Percentiles rank a stretch among this genome's conserved stretches.
These are phyloP conservation scores for Colletotrichum gloeosporioides DNA, from an alignment of 2,329 filamentous ascomycete species.

Conservation along the genomic window DNA sequence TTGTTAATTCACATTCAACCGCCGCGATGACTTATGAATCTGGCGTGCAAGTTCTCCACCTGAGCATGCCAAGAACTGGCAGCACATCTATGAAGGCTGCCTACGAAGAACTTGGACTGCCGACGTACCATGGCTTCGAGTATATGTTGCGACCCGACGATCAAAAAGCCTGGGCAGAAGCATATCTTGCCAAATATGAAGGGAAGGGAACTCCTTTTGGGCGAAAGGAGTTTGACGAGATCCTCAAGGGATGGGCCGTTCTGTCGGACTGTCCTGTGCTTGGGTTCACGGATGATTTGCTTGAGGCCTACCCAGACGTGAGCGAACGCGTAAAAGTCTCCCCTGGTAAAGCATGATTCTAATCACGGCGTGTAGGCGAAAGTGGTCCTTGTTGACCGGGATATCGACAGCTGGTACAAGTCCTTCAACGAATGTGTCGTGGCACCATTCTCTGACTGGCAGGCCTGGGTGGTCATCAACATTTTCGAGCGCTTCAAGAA, in stretches of 20 bases:
- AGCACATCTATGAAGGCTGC: neutral
- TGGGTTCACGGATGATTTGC: constrained; percentile 40
- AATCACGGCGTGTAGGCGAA: constrained; percentile 28
- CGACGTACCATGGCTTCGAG: neutral
- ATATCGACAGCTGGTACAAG: constrained; percentile 31
- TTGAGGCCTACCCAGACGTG: constrained; percentile 45
- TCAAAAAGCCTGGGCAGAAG: constrained; percentile 17
- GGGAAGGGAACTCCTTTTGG: constrained; percentile 16
- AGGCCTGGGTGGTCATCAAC: neutral
- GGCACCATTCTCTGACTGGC: neutral
- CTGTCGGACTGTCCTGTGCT: constrained; percentile 44
- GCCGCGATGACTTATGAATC: neutral
- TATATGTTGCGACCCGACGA: neutral
- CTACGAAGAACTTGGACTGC: neutral
- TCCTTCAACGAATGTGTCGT: neutral
- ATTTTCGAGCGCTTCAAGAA: neutral
- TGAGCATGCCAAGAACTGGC: neutral
- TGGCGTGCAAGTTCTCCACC: neutral
- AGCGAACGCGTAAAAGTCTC: neutral
- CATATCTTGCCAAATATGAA: constrained; percentile 23
- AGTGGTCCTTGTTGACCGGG: constrained; percentile 40
- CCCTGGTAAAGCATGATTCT: neutral
- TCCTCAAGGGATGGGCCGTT: constrained; percentile 28
- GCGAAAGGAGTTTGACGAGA: constrained; percentile 22
- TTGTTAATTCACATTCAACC: too few relatives aligned